Evolutionary conservation across 2,329 filamentous ascomycete genomes (phyloP), one percentile per base, ranked within the genome.

Genomic region (Botrytis medusae): DNA sequence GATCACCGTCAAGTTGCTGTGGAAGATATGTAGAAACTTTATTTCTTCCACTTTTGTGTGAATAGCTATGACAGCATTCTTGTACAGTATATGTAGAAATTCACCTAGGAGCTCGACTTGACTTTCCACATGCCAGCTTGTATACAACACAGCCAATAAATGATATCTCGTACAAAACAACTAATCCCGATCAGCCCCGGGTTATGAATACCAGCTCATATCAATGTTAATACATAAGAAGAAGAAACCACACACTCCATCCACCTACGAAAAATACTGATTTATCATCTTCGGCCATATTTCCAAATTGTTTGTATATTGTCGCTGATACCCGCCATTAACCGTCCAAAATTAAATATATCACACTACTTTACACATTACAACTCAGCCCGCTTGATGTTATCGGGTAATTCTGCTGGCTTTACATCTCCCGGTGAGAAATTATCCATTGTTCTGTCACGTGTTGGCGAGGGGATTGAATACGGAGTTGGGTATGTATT

Each of bases 91-190:
- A 20, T 51, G 10, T 51, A 9, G 4, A 5, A 1, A 14, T 16
- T 14, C 2, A n/a, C 12, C 0, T n/a, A 16, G 12, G 25, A 54
- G 4, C 25, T 54, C 48, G 25, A 16, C n/a, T 4, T 12, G 25
- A 54, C 4, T 54, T 54, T n/a, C 48, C 25, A 54, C n/a, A 54
- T n/a, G 3, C 12, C 6, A 54, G 48, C 25, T 59, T 4, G 46
- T 51, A 12, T 22, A 25, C 4, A 5, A n/a, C 7, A 10, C 25
- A 51, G 1, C 20, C 1, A 0, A 10, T 1, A 42, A 40, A n/a
- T 62, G 22, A 14, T 40, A 40, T 40, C 7, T 25, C 4, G 25
- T 25, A 62, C 7, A 42, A n/a, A 18, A 42, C 0, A 2, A 6
- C 10, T 8, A 37, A n/a, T 10, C 25, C 4, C 12, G 7, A 18